Base-by-base conservation (phyloP, 1,139 yeast species). In the Yarrowia galli region DNA sequence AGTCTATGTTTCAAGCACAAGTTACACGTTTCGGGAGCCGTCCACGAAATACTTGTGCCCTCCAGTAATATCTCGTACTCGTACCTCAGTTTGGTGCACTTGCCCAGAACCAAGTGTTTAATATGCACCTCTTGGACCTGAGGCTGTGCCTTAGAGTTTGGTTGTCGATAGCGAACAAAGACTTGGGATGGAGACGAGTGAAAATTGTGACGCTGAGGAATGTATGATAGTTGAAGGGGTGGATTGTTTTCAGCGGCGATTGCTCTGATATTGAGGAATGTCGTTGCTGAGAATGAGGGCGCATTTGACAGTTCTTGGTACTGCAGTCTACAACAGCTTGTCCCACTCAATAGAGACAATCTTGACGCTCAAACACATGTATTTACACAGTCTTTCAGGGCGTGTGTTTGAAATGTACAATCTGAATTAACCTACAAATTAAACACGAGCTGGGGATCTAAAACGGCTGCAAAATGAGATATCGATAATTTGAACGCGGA, bases 121-220 rank as follows among this genome's bases (percentile, higher is more conserved):
- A n/a, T 25, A 46, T 49, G 54, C 54, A 49, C 1, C 22, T 32
- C 40, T 32, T 18, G 32, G 25, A 28, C 38, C 38, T n/a, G 54
- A 32, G 56, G 56, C 56, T 49, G 56, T 49, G 56, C 40, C 23
- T 49, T 49, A 32, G 20, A 13, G 56, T 49, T 49, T 22, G 7
- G 28, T 16, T n/a, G 16, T 20, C 32, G 25, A 43, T 43, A 13
- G 23, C 16, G 25, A 13, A 43, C 48, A 43, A 43, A 22, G 48
- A 13, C 16, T 5, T 6, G 48, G 23, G 25, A 22, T 22, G 23
- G 8, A 13, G 45, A 22, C 18, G 18, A 36, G 40, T 16, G n/a
- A 36, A 36, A 36, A 36, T 16, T 36, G 36, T 35, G 15, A 35
- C 36, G 36, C 36, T 35, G 36, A 35, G 36, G 36, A 35, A 35